These are phyloP conservation scores for Paramecium sexaurelia DNA, from an alignment of 73 alveolate species.

Conservation along the genomic window DNA sequence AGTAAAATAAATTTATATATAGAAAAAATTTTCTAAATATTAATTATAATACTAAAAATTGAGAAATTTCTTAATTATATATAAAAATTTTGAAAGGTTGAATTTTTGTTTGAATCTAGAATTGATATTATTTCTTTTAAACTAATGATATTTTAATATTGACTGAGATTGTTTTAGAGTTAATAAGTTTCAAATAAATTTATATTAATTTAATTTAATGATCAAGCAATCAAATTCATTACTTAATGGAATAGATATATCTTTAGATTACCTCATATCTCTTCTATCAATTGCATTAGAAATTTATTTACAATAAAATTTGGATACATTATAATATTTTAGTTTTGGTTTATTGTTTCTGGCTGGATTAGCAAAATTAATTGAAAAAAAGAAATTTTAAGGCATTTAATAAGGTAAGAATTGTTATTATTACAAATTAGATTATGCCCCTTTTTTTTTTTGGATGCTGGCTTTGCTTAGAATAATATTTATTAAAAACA, in stretches of 20 bases:
- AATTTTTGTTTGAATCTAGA: no score
- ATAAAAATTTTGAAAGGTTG: no score
- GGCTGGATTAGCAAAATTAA: background rate
- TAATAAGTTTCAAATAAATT: background rate
- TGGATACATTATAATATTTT: background rate
- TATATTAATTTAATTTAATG: background rate
- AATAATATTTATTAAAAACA: background rate
- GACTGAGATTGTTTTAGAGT: background rate
- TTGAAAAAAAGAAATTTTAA: background rate
- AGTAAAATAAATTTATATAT: no score
- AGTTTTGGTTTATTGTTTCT: background rate
- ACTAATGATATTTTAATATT: background rate
- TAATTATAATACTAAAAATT: no score
- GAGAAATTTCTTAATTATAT: background rate
- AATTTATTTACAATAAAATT: background rate
- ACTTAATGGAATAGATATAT: background rate
- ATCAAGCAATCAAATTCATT: background rate
- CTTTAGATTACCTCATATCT: background rate
- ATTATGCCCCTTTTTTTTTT: background rate
- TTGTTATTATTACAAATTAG: background rate
- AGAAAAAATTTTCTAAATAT: no score
- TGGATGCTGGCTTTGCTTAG: background rate
- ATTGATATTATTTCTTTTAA: no score
- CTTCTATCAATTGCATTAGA: background rate
- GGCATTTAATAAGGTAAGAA: background rate